Base-by-base conservation (phyloP, 768 basidiomycete genomes). In the Agaricus bisporus region DNA sequence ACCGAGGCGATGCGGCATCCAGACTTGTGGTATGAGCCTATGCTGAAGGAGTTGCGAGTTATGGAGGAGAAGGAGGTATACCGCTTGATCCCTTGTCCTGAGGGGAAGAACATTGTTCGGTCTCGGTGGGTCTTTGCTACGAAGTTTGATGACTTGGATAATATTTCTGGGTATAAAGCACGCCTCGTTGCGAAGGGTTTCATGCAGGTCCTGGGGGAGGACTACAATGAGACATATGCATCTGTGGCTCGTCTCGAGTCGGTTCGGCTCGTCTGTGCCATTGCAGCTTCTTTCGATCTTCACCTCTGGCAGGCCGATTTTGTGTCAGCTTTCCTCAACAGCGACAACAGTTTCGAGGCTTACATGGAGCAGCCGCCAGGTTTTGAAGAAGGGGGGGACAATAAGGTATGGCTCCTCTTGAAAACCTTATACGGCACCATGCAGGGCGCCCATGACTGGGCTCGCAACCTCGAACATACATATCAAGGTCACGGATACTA, bases 31-130 rank as follows among this genome's bases (percentile, higher is more conserved):
- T 22, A 20, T 1, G 42, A 28, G 11, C 55, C 58, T 10, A 46
- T 46, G 28, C 5, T 17, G 15, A 26, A 32, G 25, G 45, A 46
- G 4, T 28, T 51, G 4, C 20, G 35, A 5, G 54, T 57, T 17
- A 18, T 39, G 11, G n/a, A 38, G 14, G 59, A 26, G 75, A 75
- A 63, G 72, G 70, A 55, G 59, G 18, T 57, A 8, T 46, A 57
- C 6, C 42, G 11, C 1, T 48, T 58, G 1, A 53, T 54, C 29
- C 18, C 56, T 5, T 51, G 10, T 48, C 57, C 32, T 22, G n/a
- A 3, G 55, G 26, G 15, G 52, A 58, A 11, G 14, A 8, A 14
- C 29, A 41, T 43, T 1, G 48, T 62, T 41, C 55, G 51, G 14
- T 62, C 56, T 1, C 57, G 58, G 37, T 46, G 50, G 35, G 54